These are phyloP conservation scores for Nicotiana rustica DNA, from an alignment of 305 asterid species.

Conservation along the genomic window DNA sequence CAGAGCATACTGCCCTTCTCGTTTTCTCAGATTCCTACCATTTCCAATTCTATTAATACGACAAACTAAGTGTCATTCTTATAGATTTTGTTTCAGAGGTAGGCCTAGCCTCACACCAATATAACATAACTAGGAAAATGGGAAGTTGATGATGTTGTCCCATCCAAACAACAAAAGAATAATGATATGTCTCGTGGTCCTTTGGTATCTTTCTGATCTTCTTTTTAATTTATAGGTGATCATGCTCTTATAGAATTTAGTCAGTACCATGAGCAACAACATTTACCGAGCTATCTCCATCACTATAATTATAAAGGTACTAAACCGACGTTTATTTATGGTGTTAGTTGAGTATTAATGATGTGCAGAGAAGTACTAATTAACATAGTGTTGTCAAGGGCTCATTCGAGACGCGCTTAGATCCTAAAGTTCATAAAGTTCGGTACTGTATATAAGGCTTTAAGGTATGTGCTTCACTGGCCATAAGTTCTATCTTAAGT, in stretches of 20 bases:
- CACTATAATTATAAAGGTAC: constrained; percentile 2
- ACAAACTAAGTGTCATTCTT: background rate
- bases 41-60: constrained; percentile 1
- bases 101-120: background rate
- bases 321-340: background rate
- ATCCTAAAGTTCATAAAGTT: too few species aligned
- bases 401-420: too few species aligned
- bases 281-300: background rate
- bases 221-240: background rate
- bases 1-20: background rate
- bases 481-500: too few species aligned
- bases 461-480: too few species aligned
- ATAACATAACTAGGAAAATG: constrained; percentile 21
- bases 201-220: background rate
- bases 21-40: background rate
- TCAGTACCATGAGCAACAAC: background rate
- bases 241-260: background rate
- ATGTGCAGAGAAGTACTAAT: background rate
- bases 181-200: background rate
- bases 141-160: constrained; percentile 28
- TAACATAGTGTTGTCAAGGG: too few species aligned
- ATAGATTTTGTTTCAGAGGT: constrained; percentile 2
- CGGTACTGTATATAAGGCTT: too few species aligned
- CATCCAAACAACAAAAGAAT: background rate
- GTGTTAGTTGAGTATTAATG: constrained; percentile 23